Conservation (phyloP, 2,329 filamentous ascomycete species). For the Coleophoma eucalyptorum region DNA sequence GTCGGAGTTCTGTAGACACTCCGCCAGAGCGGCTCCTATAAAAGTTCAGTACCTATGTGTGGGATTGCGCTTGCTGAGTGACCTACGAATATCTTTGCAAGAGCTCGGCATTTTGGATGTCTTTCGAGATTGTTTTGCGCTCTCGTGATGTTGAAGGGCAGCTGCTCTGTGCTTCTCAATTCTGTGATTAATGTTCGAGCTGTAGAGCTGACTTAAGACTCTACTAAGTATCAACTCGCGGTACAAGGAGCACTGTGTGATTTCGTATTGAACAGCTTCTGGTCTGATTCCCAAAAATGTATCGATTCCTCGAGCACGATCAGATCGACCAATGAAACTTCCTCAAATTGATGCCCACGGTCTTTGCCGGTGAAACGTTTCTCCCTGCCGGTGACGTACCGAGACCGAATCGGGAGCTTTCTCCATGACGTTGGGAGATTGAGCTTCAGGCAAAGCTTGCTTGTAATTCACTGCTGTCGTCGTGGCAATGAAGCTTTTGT, state of each 20-base stretch:
- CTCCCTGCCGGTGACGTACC: constrained; percentile 1
- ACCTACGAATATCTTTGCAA: constrained; percentile 92
- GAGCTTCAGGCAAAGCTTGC: background rate
- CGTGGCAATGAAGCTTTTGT: background rate
- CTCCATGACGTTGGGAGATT: background rate
- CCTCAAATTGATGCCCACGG: background rate
- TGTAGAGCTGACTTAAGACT: background rate
- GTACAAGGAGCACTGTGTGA: background rate
- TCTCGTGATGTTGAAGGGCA: background rate
- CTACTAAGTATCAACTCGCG: background rate
- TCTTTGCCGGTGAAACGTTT: background rate
- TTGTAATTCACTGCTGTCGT: too few relatives aligned
- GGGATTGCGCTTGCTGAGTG: background rate
- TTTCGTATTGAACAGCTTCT: background rate
- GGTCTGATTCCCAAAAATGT: background rate
- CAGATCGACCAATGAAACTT: background rate
- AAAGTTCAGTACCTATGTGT: background rate
- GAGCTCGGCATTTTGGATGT: constrained; percentile 76
- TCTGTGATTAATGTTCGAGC: background rate
- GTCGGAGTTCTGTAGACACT: constrained; percentile 94
- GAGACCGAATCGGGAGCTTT: background rate
- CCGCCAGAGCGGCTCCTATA: constrained; percentile 82
- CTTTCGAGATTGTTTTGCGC: background rate
- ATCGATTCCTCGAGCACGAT: background rate
- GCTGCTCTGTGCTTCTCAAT: too few relatives aligned